Base-by-base conservation (phyloP, 345 rosid genomes). In the Corymbia maculata region DNA sequence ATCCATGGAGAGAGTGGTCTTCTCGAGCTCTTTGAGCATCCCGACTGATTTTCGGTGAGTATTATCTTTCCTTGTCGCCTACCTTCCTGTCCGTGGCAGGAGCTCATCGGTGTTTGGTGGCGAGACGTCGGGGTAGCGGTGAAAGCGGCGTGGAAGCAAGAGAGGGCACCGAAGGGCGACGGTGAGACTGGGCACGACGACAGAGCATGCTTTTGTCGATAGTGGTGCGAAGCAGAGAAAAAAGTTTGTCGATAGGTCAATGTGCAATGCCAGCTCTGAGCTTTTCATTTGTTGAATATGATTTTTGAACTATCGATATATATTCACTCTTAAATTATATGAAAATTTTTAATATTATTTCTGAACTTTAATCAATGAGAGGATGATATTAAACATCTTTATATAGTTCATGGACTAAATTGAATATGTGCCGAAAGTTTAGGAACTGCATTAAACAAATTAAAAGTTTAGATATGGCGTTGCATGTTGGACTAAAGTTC, bases 191-290 rank as follows among this genome's bases (percentile, higher is more conserved):
- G 21, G 61, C 61, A 55, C 28, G 61, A 55, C 9, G 61, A 9
- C 61, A 1, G 3, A 53, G 59, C 21, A 9, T 53, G 59, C 14
- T 53, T 53, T 6, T 53, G 59, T 53, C 14, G 59, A 53, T 53
- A 19, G 59, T 19, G 59, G 59, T 24, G 59, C 59, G 17, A 53
- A 53, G 59, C 59, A 6, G 59, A 53, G 59, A 53, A 53, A 36
- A 22, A 4, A 55, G 61, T n/a, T n/a, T n/a, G n/a, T n/a, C n/a
- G n/a, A n/a, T n/a, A n/a, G n/a, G n/a, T n/a, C n/a, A n/a, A 55
- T 22, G 2, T 55, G 2, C 5, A 22, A 55, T 55, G 28, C 21
- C 12, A 0, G 21, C 61, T 5, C 12, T 2, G 0, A 22, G 21
- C 12, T 22, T 55, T 36, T 55, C 21, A 55, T 55, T 55, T 55